Conservation (phyloP, 139 green algal species). For the Chlamydomonas schloesseri region DNA sequence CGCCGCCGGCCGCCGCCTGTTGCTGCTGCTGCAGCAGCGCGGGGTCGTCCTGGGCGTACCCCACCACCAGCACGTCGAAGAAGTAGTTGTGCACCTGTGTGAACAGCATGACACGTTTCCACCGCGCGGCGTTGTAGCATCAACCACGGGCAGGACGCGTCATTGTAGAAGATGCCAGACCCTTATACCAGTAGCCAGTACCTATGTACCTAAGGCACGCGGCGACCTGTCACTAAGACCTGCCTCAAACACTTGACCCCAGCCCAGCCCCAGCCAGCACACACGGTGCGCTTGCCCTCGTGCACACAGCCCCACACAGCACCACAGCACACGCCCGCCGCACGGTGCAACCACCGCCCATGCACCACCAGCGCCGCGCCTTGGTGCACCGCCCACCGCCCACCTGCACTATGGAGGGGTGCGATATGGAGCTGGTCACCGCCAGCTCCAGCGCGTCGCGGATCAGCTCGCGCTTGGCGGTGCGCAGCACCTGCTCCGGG, state of each 20-base stretch:
- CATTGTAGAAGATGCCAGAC: not conserved
- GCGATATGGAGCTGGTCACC: conserved; percentile 15
- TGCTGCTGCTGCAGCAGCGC: not conserved
- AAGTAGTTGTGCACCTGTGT: conserved; percentile 43
- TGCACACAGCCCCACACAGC: too few relatives aligned
- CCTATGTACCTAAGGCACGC: not conserved
- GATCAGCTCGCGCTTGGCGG: conserved; percentile 35
- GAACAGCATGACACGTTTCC: too few relatives aligned
- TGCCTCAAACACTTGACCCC: too few relatives aligned
- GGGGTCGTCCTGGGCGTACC: conserved; percentile 15
- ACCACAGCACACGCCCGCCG: too few relatives aligned
- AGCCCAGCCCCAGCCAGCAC: too few relatives aligned
- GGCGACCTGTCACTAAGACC: too few relatives aligned
- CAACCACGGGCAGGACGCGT: too few relatives aligned
- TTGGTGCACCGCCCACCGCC: not conserved
- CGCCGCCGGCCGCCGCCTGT: too few relatives aligned
- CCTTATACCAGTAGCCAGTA: not conserved
- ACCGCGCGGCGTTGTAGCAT: too few relatives aligned
- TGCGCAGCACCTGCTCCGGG: conserved; percentile 19
- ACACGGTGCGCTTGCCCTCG: too few relatives aligned
- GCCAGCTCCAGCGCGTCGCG: conserved; percentile 42
- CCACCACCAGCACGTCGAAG: conserved; percentile 42
- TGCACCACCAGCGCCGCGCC: too few relatives aligned
- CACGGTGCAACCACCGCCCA: too few relatives aligned
- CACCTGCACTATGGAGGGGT: conserved; percentile 44